These are phyloP conservation scores for Citrus reticulata DNA, from an alignment of 345 rosid species.

Conservation along the genomic window DNA sequence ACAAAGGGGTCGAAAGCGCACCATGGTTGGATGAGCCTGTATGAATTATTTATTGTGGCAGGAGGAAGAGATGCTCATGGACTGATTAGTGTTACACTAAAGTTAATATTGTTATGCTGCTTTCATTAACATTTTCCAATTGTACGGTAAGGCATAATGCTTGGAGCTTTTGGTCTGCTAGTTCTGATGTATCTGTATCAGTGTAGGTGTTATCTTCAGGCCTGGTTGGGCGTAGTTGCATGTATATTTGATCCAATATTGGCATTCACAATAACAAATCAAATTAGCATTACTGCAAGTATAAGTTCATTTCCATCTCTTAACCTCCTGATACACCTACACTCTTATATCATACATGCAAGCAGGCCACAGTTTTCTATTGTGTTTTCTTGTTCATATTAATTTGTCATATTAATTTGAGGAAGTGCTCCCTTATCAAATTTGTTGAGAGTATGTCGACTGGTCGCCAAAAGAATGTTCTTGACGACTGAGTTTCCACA, in stretches of 20 bases:
- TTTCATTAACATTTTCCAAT: background rate
- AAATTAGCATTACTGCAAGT: background rate
- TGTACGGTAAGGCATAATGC: background rate
- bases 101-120: background rate
- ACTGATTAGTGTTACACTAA: background rate
- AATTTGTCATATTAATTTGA: background rate
- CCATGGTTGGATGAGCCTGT: constrained; percentile 76
- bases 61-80: background rate
- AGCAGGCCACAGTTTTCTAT: background rate
- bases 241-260: background rate
- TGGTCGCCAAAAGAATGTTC: background rate
- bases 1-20: constrained; percentile 90
- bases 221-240: background rate
- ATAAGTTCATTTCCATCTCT: background rate
- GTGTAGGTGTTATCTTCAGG: background rate
- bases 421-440: background rate
- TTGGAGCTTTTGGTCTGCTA: background rate
- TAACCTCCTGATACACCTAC: background rate
- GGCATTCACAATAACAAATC: background rate
- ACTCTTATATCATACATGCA: background rate
- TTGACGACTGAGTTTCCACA: background rate
- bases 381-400: background rate
- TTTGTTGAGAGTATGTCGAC: background rate
- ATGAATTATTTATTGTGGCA: background rate
- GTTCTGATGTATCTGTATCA: constrained; percentile 2